These are phyloP conservation scores for Aspergillus ochraceoroseus DNA, from an alignment of 2,329 filamentous ascomycete genomes.

Conservation along the genomic window DNA sequence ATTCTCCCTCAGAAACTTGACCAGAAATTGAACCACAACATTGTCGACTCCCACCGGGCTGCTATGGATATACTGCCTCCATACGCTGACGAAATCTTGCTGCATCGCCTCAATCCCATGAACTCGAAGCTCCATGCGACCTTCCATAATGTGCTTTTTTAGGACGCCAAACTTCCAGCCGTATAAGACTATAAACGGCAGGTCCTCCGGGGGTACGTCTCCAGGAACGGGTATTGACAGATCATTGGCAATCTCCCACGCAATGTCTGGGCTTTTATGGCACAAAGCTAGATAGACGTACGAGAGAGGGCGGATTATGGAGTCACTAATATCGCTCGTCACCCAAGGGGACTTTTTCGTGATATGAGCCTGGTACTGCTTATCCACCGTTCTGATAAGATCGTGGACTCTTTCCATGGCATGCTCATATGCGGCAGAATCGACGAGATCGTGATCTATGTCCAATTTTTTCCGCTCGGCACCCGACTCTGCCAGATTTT, in stretches of 20 bases:
- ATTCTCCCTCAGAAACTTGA: slow-evolving; percentile 63
- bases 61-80: slow-evolving; percentile 53
- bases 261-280: slow-evolving; percentile 29
- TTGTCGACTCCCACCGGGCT: slow-evolving; percentile 42
- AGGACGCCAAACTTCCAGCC: slow-evolving; percentile 66
- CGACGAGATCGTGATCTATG: slow-evolving; percentile 22
- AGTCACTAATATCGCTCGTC: slow-evolving; percentile 40
- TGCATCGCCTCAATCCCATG: slow-evolving; percentile 72
- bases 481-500: slow-evolving; percentile 31
- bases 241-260: slow-evolving; percentile 34
- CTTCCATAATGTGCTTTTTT: slow-evolving; percentile 69
- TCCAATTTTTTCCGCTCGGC: slow-evolving; percentile 25
- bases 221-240: slow-evolving; percentile 35
- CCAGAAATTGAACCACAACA: slow-evolving; percentile 62
- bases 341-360: slow-evolving; percentile 43
- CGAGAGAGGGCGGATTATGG: slow-evolving; percentile 34
- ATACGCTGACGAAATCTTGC: slow-evolving; percentile 62
- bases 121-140: slow-evolving; percentile 86
- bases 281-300: slow-evolving; percentile 32
- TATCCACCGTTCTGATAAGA: slow-evolving; percentile 32
- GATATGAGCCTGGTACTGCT: slow-evolving; percentile 38
- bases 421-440: slow-evolving; percentile 18
- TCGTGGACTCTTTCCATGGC: slow-evolving; percentile 26
- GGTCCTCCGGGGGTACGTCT: slow-evolving; percentile 25
- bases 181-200: slow-evolving; percentile 39